These are phyloP conservation scores for Fusarium miscanthi DNA, from an alignment of 2,329 filamentous ascomycete species.

Conservation along the genomic window DNA sequence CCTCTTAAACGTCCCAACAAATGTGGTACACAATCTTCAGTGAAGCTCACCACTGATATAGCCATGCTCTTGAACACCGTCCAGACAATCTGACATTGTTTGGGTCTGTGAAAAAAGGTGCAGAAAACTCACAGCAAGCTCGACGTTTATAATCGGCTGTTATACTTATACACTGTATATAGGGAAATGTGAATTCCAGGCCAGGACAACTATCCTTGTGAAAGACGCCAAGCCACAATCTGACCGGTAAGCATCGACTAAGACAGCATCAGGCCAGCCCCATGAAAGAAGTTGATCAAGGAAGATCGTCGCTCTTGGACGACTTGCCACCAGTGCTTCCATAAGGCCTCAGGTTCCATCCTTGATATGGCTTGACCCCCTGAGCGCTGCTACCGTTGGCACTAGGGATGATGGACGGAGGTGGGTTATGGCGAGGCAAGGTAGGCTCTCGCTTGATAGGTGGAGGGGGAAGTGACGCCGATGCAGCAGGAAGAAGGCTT, in stretches of 20 bases:
- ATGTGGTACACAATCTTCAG: not conserved
- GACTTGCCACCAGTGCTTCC: constrained; percentile 49
- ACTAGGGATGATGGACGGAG: constrained; percentile 45
- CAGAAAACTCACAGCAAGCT: not conserved
- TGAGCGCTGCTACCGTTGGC: constrained; percentile 49
- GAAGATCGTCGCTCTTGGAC: constrained; percentile 49
- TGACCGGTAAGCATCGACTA: not conserved
- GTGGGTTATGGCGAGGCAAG: constrained; percentile 49
- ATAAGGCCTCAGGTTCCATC: constrained; percentile 53
- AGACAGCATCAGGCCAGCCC: not conserved
- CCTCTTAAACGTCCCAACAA: not conserved
- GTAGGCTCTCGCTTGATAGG: constrained; percentile 50
- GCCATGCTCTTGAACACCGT: not conserved
- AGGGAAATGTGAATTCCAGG: constrained; percentile 1
- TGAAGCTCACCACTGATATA: not conserved
- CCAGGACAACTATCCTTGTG: constrained; percentile 44
- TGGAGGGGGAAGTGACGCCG: constrained; percentile 52
- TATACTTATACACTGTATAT: constrained; percentile 24
- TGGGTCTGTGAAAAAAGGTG: not conserved
- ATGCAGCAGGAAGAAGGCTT: constrained; percentile 54
- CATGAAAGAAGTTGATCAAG: constrained; percentile 35
- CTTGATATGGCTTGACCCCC: constrained; percentile 51
- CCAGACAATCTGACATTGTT: not conserved
- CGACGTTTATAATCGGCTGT: not conserved
- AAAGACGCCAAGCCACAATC: not conserved